phyloP scores from a whole-genome alignment of 345 rosid genomes.

The Acer negundo region DNA sequence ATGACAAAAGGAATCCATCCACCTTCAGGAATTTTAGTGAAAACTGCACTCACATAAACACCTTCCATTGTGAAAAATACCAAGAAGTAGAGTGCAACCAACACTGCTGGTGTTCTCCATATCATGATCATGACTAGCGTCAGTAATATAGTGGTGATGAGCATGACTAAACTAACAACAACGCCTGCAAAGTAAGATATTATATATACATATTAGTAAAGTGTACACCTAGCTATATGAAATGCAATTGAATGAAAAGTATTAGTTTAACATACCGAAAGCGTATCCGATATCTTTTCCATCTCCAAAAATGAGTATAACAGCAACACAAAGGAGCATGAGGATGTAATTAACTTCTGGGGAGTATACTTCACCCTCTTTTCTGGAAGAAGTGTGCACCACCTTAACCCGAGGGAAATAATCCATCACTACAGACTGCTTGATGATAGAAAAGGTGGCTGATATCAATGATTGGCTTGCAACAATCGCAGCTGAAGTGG shows the following conservation, averaged over 20 bases:
- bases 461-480: conserved; percentile 94
- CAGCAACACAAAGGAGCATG: conserved; percentile 81
- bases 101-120: conserved; percentile 67
- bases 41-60: conserved; percentile 76
- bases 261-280: conserved; percentile 47
- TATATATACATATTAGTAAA: conserved; percentile 10
- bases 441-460: conserved; percentile 84
- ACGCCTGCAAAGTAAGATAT: conserved; percentile 53
- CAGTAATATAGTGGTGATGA: conserved; percentile 73
- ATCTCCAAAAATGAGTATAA: conserved; percentile 76
- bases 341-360: conserved; percentile 88
- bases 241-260: not conserved
- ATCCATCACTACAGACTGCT: conserved; percentile 86
- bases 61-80: conserved; percentile 77
- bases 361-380: conserved; percentile 88
- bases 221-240: not conserved
- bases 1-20: conserved; percentile 96
- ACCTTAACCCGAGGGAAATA: conserved; percentile 91
- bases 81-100: conserved; percentile 63
- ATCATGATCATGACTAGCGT: conserved; percentile 82
- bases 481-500: conserved; percentile 76
- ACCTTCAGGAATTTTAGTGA: conserved; percentile 70
- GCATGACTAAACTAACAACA: conserved; percentile 87
- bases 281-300: conserved; percentile 86
- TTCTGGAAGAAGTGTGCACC: conserved; percentile 73